Conservation (phyloP, 352 stramenopile species). For the Pilasporangium apinafurcum region DNA sequence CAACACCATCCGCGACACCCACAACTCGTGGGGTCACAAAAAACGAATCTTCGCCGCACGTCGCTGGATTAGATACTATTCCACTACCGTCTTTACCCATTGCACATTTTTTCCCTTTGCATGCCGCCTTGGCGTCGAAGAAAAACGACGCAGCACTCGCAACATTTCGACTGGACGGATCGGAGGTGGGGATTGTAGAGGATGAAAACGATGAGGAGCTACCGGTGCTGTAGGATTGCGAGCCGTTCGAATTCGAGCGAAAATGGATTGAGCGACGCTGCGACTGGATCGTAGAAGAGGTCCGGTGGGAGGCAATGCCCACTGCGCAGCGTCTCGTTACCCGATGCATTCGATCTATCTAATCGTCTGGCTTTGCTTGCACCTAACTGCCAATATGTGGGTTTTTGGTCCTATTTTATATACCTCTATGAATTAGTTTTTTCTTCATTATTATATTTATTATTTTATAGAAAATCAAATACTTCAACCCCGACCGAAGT, state of each 20-base stretch:
- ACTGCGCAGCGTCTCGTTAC: constrained; percentile 7
- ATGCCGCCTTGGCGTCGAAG: constrained; percentile 63
- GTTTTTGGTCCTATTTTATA: constrained; percentile 2
- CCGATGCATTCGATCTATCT: constrained; percentile 14
- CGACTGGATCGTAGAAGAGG: constrained; percentile 3
- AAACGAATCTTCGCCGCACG: constrained; percentile 72
- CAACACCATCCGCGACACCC: constrained; percentile 67
- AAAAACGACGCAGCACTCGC: constrained; percentile 43
- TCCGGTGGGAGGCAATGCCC: constrained; percentile 15
- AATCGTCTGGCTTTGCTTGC: too few species aligned
- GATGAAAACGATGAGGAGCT: constrained; percentile 9
- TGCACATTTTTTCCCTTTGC: constrained; percentile 62
- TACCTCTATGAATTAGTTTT: neutral
- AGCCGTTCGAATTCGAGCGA: neutral
- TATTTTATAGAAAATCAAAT: too few species aligned
- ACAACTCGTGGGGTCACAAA: constrained; percentile 59
- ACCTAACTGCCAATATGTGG: too few species aligned
- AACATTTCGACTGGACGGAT: neutral
- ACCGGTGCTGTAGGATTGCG: constrained; percentile 10
- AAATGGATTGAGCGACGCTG: constrained; percentile 16
- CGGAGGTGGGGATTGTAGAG: constrained; percentile 9
- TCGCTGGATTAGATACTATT: constrained; percentile 35
- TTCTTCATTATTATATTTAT: too few species aligned
- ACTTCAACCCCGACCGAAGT: too few species aligned
- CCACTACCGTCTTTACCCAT: constrained; percentile 37